These are phyloP conservation scores for Chytriomyces sp. DNA, from an alignment of 192 early-diverging fungal genomes.

Conservation along the genomic window DNA sequence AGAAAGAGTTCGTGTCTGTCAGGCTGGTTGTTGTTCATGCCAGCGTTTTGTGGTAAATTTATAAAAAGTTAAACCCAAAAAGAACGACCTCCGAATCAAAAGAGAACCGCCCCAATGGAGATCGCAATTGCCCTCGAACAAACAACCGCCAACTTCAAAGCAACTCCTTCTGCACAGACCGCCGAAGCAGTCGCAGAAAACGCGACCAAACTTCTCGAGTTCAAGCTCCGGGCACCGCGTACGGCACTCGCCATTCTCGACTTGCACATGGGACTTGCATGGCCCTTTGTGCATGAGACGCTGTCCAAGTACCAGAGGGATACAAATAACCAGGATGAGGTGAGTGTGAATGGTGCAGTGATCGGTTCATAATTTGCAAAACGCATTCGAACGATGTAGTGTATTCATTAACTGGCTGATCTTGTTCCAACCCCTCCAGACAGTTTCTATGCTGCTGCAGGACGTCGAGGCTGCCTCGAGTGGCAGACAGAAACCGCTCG, in stretches of 20 bases:
- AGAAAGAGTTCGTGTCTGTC: conserved; percentile 43
- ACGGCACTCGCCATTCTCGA: not conserved
- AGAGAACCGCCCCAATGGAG: not conserved
- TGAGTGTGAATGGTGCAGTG: not conserved
- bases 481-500: not conserved
- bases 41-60: not conserved
- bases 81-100: not conserved
- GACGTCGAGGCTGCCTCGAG: too few relatives aligned
- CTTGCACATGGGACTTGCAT: not conserved
- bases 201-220: not conserved
- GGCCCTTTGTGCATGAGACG: conserved; percentile 14
- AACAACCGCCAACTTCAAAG: not conserved
- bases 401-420: too few relatives aligned
- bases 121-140: not conserved
- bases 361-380: not conserved
- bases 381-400: too few relatives aligned
- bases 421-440: too few relatives aligned
- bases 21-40: conserved; percentile 36
- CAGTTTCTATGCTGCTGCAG: too few relatives aligned
- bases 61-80: too few relatives aligned
- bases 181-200: not conserved
- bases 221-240: conserved; percentile 12
- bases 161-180: not conserved
- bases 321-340: not conserved
- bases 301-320: not conserved